Evolutionary conservation across 176 grass and related monocot genomes (phyloP).

Genomic region (Oropetium thomaeum): DNA sequence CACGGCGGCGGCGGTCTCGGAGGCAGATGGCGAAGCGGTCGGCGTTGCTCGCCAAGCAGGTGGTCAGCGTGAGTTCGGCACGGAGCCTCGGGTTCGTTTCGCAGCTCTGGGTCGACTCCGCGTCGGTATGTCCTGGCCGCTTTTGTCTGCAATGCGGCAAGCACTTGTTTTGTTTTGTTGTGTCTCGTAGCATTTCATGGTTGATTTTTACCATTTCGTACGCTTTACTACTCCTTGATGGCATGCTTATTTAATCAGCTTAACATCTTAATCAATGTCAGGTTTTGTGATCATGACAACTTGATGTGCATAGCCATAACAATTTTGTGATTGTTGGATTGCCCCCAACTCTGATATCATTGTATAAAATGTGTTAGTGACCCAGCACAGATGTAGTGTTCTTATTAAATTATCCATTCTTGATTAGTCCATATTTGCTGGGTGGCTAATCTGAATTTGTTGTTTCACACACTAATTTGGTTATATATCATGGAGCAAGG

Average conservation of each 20-base stretch:
- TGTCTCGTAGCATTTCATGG: not conserved
- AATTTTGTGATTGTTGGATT: not conserved
- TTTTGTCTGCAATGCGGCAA: not conserved
- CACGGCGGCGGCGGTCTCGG: slow-evolving; percentile 18
- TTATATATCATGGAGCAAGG: not conserved
- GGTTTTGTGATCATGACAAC: not conserved
- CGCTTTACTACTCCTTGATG: not conserved
- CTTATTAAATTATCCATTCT: not conserved
- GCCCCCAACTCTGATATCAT: not conserved
- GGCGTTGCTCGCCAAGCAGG: slow-evolving; percentile 86
- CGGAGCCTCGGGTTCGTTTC: slow-evolving; percentile 89
- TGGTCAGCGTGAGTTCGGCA: slow-evolving; percentile 77
- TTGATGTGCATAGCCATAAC: not conserved
- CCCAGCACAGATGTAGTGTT: not conserved
- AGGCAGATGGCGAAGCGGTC: slow-evolving; percentile 68
- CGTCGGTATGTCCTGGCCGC: slow-evolving; percentile 36
- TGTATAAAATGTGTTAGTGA: not conserved
- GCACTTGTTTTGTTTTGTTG: slow-evolving; percentile 1
- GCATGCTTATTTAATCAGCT: not conserved
- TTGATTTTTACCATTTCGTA: not conserved
- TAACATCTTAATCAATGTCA: not conserved
- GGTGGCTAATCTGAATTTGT: not conserved
- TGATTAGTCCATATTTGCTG: slow-evolving; percentile 3
- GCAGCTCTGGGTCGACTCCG: slow-evolving; percentile 84
- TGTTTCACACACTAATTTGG: not conserved